Evolutionary conservation across 495 filamentous ascomycete genomes (phyloP).

Genomic region (Lasiosphaeriaceae sp.): DNA sequence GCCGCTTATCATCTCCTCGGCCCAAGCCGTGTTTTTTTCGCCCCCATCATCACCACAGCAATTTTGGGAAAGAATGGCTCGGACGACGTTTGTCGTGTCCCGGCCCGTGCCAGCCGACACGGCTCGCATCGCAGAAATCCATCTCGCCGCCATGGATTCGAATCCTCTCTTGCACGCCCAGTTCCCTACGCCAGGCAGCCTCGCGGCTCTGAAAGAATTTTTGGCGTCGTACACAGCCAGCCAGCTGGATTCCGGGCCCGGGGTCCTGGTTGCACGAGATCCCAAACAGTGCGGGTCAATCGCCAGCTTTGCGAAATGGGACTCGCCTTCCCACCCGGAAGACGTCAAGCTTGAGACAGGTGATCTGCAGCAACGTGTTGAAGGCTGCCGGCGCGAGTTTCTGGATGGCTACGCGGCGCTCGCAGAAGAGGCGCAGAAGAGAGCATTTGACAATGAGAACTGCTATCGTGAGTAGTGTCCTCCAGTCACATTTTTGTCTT

Average conservation of each 20-base stretch:
- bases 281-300: slow-evolving; percentile 16
- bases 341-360: slow-evolving; percentile 20
- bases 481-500: not conserved
- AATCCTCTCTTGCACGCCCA: slow-evolving; percentile 41
- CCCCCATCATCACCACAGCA: not conserved
- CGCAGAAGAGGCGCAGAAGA: slow-evolving; percentile 29
- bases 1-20: not conserved
- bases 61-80: not conserved
- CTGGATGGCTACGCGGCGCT: slow-evolving; percentile 30
- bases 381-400: slow-evolving; percentile 22
- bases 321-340: slow-evolving; percentile 22
- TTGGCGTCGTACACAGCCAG: slow-evolving; percentile 24
- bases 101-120: slow-evolving; percentile 24
- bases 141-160: slow-evolving; percentile 39
- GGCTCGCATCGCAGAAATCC: slow-evolving; percentile 39
- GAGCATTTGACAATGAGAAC: slow-evolving; percentile 18
- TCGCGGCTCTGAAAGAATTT: slow-evolving; percentile 17
- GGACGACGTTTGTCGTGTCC: slow-evolving; percentile 6
- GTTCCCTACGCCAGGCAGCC: slow-evolving; percentile 34
- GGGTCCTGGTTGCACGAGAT: slow-evolving; percentile 34
- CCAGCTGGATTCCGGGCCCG: slow-evolving; percentile 19
- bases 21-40: not conserved
- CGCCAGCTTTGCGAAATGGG: slow-evolving; percentile 40
- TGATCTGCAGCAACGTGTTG: slow-evolving; percentile 3
- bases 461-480: slow-evolving; percentile 24